These are phyloP conservation scores for Elongisporangium anandrum DNA, from an alignment of 352 stramenopile species.

Conservation along the genomic window DNA sequence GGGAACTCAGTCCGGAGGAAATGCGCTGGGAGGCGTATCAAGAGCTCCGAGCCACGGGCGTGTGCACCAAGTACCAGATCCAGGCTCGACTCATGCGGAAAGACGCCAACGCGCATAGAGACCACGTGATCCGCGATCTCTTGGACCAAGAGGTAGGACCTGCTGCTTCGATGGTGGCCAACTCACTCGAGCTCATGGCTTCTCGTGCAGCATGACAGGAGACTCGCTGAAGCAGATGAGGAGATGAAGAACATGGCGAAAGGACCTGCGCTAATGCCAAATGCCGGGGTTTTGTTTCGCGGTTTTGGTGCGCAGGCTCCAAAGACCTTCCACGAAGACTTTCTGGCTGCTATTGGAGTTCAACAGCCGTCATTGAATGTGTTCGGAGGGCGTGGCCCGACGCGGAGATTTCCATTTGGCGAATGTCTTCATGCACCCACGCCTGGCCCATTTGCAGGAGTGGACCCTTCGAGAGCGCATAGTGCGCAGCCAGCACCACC, in stretches of 20 bases:
- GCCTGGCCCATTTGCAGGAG: neutral
- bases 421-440: neutral
- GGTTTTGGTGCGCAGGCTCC: neutral
- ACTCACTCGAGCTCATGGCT: neutral
- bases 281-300: neutral
- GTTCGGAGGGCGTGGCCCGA: neutral
- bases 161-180: neutral
- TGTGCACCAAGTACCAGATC: constrained; percentile 18
- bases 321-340: too few species aligned
- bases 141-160: neutral
- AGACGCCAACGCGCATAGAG: neutral
- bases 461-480: too few species aligned
- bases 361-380: neutral
- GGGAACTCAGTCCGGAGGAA: constrained; percentile 48
- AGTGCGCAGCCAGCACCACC: too few species aligned
- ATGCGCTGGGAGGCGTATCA: constrained; percentile 57
- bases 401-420: neutral
- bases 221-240: neutral
- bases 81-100: neutral
- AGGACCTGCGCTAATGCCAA: too few species aligned
- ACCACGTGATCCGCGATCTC: neutral
- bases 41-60: constrained; percentile 43
- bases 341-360: too few species aligned
- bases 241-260: neutral
- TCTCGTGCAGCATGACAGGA: neutral